Evolutionary conservation across 306 rosid genomes (phyloP), one percentile per base, ranked within the genome.

Genomic region (Sechiopsis laciniata): DNA sequence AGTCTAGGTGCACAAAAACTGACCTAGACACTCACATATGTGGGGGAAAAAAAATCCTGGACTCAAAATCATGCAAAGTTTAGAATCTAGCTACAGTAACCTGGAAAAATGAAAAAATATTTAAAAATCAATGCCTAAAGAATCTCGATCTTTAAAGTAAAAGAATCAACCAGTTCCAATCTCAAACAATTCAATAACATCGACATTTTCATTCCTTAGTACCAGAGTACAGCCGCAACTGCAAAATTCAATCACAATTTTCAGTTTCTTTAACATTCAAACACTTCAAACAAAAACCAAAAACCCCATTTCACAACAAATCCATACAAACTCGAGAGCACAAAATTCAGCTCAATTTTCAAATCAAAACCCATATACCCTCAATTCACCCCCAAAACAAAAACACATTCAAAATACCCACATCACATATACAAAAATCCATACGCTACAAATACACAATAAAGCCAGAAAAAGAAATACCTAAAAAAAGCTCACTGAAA

Each of bases 401-500:
- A 32, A 32, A 32, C 37, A 32, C 37, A 32, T 32, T 32, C 37
- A 75, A 55, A 57, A 82, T 57, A 74, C 56, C 67, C 10, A 63
- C 6, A 62, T 29, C 73, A 79, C 48, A 74, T 50, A 52, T 22
- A 63, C 21, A 32, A 40, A 26, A 74, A 60, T 75, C 53, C 76
- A 72, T 56, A 69, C 76, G 67, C 22, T 64, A 77, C 32, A 46
- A 55, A 24, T 26, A 74, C 46, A 40, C 46, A 40, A 56, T 8
- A 56, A 20, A 4, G 3, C 56, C 20, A 62, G 2, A 68, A 68
- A 32, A 42, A 42, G 12, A 69, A 61, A 77, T 48, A 70, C 74
- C 74, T 72, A 45, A 55, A 50, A 74, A 20, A 65, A 3, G 82
- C 94, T 89, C 77, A 91, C 97, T 80, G 88, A 80, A 83, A 83